Evolutionary conservation across 2,329 filamentous ascomycete genomes (phyloP).

Genomic region (Phoma sp.): DNA sequence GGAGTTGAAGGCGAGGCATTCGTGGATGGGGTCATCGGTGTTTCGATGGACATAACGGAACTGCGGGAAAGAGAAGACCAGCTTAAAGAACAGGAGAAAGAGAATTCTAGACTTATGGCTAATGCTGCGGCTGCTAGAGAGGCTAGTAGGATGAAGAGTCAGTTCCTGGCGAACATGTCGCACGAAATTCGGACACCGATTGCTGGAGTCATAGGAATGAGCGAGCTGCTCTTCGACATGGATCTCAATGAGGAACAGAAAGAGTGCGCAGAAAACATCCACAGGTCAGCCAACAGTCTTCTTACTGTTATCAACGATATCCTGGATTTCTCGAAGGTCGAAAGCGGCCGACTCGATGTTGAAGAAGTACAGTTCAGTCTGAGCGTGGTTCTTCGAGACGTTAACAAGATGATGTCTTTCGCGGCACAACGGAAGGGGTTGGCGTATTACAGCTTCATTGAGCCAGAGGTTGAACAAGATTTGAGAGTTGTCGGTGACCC

Average conservation of each 20-base stretch:
- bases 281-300: slow-evolving; percentile 79
- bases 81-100: slow-evolving; percentile 68
- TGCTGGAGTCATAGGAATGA: slow-evolving; percentile 81
- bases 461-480: slow-evolving; percentile 68
- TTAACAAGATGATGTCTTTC: slow-evolving; percentile 87
- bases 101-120: slow-evolving; percentile 74
- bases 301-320: slow-evolving; percentile 92
- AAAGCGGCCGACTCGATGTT: slow-evolving; percentile 77
- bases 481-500: slow-evolving; percentile 87
- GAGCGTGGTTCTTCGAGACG: slow-evolving; percentile 76
- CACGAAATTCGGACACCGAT: slow-evolving; percentile 82
- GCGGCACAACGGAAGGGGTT: slow-evolving; percentile 82
- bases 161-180: slow-evolving; percentile 83
- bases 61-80: slow-evolving; percentile 70
- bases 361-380: slow-evolving; percentile 83
- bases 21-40: slow-evolving; percentile 76
- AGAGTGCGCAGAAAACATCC: slow-evolving; percentile 79
- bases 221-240: slow-evolving; percentile 75
- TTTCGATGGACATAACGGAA: slow-evolving; percentile 83
- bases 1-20: slow-evolving; percentile 60
- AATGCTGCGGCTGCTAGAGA: slow-evolving; percentile 82
- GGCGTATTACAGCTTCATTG: slow-evolving; percentile 71
- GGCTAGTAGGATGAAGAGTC: slow-evolving; percentile 79
- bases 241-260: slow-evolving; percentile 72
- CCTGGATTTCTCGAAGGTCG: slow-evolving; percentile 86